These are phyloP conservation scores for Closterium sp. DNA, from an alignment of 139 green algal species.

Conservation along the genomic window DNA sequence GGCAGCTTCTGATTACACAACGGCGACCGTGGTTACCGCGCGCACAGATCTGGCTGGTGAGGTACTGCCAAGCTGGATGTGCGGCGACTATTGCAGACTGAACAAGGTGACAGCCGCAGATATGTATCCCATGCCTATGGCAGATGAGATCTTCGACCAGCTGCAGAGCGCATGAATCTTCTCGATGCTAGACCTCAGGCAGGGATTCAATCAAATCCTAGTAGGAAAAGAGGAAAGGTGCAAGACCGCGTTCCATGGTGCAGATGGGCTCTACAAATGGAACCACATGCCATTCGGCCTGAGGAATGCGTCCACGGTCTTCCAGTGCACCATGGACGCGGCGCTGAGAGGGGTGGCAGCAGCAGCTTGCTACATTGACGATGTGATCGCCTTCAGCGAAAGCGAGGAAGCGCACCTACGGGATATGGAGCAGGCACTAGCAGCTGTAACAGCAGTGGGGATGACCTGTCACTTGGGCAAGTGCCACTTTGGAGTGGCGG, in stretches of 20 bases:
- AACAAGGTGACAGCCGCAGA: background rate
- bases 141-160: conserved; percentile 35
- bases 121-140: background rate
- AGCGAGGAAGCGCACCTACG: background rate
- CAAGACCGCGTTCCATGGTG: background rate
- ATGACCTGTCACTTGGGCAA: background rate
- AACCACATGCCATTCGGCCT: background rate
- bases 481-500: background rate
- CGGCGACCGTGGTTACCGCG: background rate
- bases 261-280: background rate
- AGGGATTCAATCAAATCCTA: conserved; percentile 12
- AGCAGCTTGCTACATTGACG: conserved; percentile 11
- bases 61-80: background rate
- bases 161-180: background rate
- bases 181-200: background rate
- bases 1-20: too few species aligned
- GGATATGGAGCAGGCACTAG: background rate
- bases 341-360: background rate
- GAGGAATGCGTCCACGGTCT: background rate
- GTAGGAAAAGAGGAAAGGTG: background rate
- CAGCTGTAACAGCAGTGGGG: too few species aligned
- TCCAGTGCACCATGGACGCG: conserved; percentile 18
- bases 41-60: too few species aligned
- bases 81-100: conserved; percentile 13
- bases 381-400: conserved; percentile 3